Percentiles rank a stretch among this genome's conserved stretches.
These are phyloP conservation scores for Fusarium torreyae DNA, from an alignment of 2,329 filamentous ascomycete species.

Conservation along the genomic window DNA sequence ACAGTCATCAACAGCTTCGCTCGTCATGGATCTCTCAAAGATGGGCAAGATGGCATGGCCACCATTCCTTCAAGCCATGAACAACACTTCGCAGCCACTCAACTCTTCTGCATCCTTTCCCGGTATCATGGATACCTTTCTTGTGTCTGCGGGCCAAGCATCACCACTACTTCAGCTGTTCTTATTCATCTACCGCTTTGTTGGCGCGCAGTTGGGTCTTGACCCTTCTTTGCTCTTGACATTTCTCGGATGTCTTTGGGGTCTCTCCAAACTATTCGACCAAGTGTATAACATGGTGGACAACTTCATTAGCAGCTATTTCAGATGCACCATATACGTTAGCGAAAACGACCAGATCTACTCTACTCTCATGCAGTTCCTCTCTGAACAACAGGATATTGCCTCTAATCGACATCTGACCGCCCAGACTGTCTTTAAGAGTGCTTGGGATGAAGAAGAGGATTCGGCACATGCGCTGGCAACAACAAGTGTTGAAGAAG, in stretches of 20 bases:
- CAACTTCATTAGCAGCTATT: constrained; percentile 59
- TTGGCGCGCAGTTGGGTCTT: constrained; percentile 63
- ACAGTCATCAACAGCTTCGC: neutral
- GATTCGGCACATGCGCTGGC: constrained; percentile 58
- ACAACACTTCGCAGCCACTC: constrained; percentile 35
- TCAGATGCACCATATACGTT: constrained; percentile 68
- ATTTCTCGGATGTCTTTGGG: constrained; percentile 64
- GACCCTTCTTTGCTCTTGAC: constrained; percentile 66
- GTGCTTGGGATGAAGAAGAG: constrained; percentile 70
- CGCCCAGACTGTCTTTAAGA: constrained; percentile 69
- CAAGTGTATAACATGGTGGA: constrained; percentile 56
- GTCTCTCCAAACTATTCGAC: constrained; percentile 55
- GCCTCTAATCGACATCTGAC: constrained; percentile 67
- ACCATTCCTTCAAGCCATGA: constrained; percentile 49
- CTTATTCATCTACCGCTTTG: constrained; percentile 62
- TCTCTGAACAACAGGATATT: constrained; percentile 67
- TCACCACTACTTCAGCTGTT: constrained; percentile 61
- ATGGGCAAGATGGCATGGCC: constrained; percentile 50
- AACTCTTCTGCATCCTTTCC: constrained; percentile 48
- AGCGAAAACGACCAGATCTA: constrained; percentile 72
- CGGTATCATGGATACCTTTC: constrained; percentile 61
- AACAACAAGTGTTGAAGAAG: constrained; percentile 57
- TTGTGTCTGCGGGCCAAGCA: constrained; percentile 61
- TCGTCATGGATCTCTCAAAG: constrained; percentile 47
- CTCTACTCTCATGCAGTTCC: constrained; percentile 70